Evolutionary conservation across 2,329 filamentous ascomycete genomes (phyloP), one percentile per base, ranked within the genome.

Genomic region (Alternaria triticina): DNA sequence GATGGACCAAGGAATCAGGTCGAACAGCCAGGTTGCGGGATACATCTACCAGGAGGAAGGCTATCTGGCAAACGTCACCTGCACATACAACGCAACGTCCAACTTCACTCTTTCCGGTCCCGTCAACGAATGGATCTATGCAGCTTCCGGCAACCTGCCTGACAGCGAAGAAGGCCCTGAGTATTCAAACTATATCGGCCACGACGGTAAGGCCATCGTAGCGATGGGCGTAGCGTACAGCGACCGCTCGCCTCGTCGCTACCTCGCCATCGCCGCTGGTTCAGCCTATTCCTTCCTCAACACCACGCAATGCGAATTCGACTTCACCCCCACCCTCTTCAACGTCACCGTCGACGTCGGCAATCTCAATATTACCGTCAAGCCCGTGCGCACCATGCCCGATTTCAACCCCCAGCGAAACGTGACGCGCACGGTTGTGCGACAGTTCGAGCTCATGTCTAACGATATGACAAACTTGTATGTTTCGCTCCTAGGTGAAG

Each of bases 381-480:
- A 23, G n/a, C 66, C 71, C 10, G 36, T 52, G 5, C 25, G 27
- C 3, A 30, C 57, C 3, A 59, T 71, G 20, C 59, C 49, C 9
- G 74, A 76, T 58, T 73, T 77, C 59, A 71, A 78, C 8, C 73
- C 76, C 1, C 56, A 72, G 43, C 68, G 77, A 25, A 77, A 76
- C 65, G 57, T 79, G 11, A 77, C 76, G 3, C 61, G 63, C 27
- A 73, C 73, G 0, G 52, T 74, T 1, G 70, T 79, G 5, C 74
- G 77, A 4, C 74, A 80, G 45, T 77, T 80, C 46, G 73, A 79
- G 58, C 64, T 77, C n/a, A 73, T 80, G 20, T 74, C 79, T 6
- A 80, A 80, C 51, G 78, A 79, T 59, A 68, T 79, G 59, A 81
- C 75, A 3, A 82, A 76, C 44, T 50, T 81, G 2, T 79, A 80